Evolutionary conservation across 768 basidiomycete species (phyloP).

Genomic region (Psilocybe sp.): DNA sequence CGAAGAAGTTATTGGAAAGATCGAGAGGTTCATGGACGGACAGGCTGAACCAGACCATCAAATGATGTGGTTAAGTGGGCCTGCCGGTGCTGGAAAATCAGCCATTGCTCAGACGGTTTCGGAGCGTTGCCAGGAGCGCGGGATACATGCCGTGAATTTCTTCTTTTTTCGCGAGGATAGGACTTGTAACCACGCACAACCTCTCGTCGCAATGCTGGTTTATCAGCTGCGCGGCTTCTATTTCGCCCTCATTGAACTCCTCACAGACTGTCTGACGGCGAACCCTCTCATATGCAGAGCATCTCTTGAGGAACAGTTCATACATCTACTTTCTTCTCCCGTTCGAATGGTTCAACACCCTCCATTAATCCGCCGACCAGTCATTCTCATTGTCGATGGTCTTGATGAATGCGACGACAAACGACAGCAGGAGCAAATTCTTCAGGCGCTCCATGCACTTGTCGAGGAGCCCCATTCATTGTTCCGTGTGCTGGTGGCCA

Average conservation of each 20-base stretch:
- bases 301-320: not conserved
- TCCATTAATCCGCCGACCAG: not conserved
- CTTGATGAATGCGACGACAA: conserved; percentile 15
- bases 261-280: not conserved
- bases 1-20: no score
- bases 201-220: not conserved
- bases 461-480: not conserved
- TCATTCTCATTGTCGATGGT: conserved; percentile 16
- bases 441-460: not conserved
- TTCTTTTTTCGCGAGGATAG: not conserved
- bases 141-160: not conserved
- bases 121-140: not conserved
- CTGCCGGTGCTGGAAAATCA: conserved; percentile 8
- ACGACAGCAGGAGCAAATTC: conserved; percentile 4
- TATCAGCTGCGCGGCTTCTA: not conserved
- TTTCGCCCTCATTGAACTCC: not conserved
- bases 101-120: not conserved
- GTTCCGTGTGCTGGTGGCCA: conserved; percentile 14
- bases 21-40: no score
- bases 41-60: no score
- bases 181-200: not conserved
- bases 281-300: not conserved
- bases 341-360: not conserved
- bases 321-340: not conserved
- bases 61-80: not conserved